phyloP scores from a whole-genome alignment of 257 asterid genomes.

The Solanum microdontum region DNA sequence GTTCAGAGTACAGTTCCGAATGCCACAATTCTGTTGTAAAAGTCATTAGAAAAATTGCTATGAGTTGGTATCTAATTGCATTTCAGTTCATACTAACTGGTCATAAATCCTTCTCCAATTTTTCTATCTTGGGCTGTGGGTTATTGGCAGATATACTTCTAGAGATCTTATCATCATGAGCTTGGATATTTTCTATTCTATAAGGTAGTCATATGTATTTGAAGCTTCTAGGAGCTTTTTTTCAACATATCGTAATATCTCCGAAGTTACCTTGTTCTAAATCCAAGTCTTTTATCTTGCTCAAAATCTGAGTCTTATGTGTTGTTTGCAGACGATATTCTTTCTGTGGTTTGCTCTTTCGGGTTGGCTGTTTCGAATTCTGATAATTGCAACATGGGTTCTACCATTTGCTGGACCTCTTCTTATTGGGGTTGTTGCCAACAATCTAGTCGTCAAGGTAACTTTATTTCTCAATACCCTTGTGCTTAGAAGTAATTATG shows the following conservation, averaged over 20 bases:
- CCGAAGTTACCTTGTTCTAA: not conserved
- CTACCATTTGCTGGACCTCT: constrained; percentile 97
- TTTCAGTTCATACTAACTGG: not conserved
- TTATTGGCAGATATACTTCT: not conserved
- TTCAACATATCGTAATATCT: not conserved
- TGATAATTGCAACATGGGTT: constrained; percentile 77
- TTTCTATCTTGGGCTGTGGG: not conserved
- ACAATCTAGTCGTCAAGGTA: constrained; percentile 92
- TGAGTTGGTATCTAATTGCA: not conserved
- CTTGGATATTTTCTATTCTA: not conserved
- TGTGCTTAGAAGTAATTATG: not conserved
- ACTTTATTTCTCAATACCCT: not conserved
- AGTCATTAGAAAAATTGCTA: not conserved
- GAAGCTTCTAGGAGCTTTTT: not conserved
- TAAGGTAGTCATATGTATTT: not conserved
- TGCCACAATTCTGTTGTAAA: not conserved
- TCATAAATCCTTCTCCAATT: not conserved
- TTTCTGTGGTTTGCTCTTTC: constrained; percentile 97
- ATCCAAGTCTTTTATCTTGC: not conserved
- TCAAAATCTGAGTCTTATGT: not conserved
- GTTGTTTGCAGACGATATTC: constrained; percentile 65
- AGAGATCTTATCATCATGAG: not conserved
- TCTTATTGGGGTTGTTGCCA: constrained; percentile 71
- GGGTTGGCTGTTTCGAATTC: constrained; percentile 84
- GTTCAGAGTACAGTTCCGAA: not conserved